phyloP scores from a whole-genome alignment of 495 filamentous ascomycete genomes.

The Penicillium samsonianum region DNA sequence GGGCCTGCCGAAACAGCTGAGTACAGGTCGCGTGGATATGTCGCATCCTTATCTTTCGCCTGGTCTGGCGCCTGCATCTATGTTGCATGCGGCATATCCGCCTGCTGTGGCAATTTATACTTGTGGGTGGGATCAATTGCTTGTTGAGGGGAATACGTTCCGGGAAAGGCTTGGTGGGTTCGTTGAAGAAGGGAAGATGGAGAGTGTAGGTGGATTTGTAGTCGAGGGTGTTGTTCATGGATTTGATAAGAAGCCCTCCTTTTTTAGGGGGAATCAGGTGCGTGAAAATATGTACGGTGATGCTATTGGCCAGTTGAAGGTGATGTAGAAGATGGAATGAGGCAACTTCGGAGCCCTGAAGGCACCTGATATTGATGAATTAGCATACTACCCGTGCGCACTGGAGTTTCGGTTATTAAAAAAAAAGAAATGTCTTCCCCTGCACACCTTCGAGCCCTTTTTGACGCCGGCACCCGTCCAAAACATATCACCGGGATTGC shows the following conservation, averaged over 20 bases:
- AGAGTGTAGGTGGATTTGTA: slow-evolving; percentile 18
- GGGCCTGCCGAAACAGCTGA: slow-evolving; percentile 13
- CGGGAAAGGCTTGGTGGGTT: slow-evolving; percentile 22
- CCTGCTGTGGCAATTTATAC: slow-evolving; percentile 25
- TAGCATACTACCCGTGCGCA: not conserved
- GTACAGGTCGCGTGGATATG: slow-evolving; percentile 20
- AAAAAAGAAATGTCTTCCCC: too few relatives aligned
- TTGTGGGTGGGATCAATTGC: slow-evolving; percentile 30
- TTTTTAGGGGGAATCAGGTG: slow-evolving; percentile 17
- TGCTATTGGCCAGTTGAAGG: slow-evolving; percentile 21
- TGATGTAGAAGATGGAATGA: slow-evolving; percentile 22
- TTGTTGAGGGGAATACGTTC: slow-evolving; percentile 29
- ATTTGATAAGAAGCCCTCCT: slow-evolving; percentile 32
- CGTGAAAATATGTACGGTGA: slow-evolving; percentile 26
- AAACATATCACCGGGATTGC: too few relatives aligned
- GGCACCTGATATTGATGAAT: not conserved
- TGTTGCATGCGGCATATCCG: slow-evolving; percentile 21
- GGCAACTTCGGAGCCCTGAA: not conserved
- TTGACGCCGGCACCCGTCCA: too few relatives aligned
- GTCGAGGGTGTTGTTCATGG: slow-evolving; percentile 29
- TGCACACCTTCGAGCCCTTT: too few relatives aligned
- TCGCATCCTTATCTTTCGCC: slow-evolving; percentile 27
- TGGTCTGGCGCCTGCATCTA: slow-evolving; percentile 12
- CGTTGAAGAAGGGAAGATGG: slow-evolving; percentile 15
- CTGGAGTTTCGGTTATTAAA: too few relatives aligned